phyloP scores from a whole-genome alignment of 495 filamentous ascomycete genomes.

The Podospora australis region DNA sequence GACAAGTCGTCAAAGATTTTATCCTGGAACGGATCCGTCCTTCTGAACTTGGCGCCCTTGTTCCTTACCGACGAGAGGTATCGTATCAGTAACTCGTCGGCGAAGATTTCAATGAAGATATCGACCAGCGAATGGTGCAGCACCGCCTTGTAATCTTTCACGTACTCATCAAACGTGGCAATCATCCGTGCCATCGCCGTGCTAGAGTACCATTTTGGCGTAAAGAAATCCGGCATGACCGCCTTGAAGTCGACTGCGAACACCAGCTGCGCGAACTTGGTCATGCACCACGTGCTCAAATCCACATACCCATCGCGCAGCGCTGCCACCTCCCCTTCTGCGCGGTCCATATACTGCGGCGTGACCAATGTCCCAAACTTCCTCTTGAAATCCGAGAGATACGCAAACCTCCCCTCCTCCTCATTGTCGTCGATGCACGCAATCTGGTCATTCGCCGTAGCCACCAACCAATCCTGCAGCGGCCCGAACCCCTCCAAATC shows the following conservation, averaged over 20 bases:
- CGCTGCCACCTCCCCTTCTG: conserved; percentile 61
- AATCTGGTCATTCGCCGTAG: conserved; percentile 98
- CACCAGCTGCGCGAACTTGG: conserved; percentile 73
- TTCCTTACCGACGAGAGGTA: conserved; percentile 88
- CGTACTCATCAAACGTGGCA: conserved; percentile 90
- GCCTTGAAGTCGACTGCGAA: conserved; percentile 79
- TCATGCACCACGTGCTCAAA: conserved; percentile 81
- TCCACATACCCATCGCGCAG: conserved; percentile 90
- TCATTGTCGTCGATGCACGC: conserved; percentile 88
- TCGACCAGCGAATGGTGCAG: conserved; percentile 81
- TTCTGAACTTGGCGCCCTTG: conserved; percentile 82
- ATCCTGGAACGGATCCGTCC: conserved; percentile 72
- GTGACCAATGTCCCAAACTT: conserved; percentile 75
- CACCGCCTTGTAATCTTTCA: conserved; percentile 72
- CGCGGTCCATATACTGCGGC: conserved; percentile 67
- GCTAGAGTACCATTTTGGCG: conserved; percentile 74
- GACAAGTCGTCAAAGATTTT: conserved; percentile 87
- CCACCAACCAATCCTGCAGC: conserved; percentile 88
- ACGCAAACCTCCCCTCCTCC: conserved; percentile 62
- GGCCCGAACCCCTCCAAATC: conserved; percentile 72
- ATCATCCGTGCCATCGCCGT: conserved; percentile 82
- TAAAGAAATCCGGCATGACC: conserved; percentile 86
- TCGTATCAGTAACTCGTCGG: conserved; percentile 76
- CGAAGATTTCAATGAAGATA: conserved; percentile 83
- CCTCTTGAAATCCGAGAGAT: conserved; percentile 72